Percentiles rank a stretch among this genome's conserved stretches.
These are phyloP conservation scores for Aspergillus felis DNA, from an alignment of 2,329 filamentous ascomycete genomes.

Conservation along the genomic window DNA sequence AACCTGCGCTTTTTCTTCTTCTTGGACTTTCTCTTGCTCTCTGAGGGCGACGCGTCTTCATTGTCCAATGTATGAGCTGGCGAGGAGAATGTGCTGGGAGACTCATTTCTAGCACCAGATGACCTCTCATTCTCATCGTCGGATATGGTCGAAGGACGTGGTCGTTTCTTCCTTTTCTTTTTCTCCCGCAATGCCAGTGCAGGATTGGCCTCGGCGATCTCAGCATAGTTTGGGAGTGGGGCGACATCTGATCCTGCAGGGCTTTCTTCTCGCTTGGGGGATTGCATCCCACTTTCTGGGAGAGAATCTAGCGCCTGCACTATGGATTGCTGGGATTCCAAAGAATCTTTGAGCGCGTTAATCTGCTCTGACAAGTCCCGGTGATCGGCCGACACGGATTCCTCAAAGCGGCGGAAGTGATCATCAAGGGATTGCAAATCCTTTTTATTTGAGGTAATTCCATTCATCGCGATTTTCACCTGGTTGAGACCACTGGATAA, in stretches of 20 bases:
- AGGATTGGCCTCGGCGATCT: conserved; percentile 4
- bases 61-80: neutral
- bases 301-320: neutral
- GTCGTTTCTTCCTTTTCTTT: conserved; percentile 13
- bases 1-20: conserved; percentile 16
- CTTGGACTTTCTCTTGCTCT: conserved; percentile 13
- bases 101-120: neutral
- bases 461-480: conserved; percentile 1
- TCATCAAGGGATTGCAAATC: conserved; percentile 7
- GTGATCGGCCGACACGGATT: neutral
- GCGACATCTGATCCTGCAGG: neutral
- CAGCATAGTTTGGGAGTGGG: neutral
- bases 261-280: neutral
- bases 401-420: conserved; percentile 3
- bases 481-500: conserved; percentile 6
- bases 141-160: conserved; percentile 1
- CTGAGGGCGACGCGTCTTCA: neutral
- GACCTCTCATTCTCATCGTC: conserved; percentile 8
- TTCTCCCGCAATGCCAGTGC: conserved; percentile 6
- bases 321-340: neutral
- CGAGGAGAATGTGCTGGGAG: conserved; percentile 1
- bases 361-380: conserved; percentile 4
- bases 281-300: neutral
- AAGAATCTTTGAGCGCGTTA: neutral
- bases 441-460: neutral